Evolutionary conservation across 2,329 filamentous ascomycete species (phyloP), one percentile per base, ranked within the genome.

Genomic region (Talaromyces pinophilus): DNA sequence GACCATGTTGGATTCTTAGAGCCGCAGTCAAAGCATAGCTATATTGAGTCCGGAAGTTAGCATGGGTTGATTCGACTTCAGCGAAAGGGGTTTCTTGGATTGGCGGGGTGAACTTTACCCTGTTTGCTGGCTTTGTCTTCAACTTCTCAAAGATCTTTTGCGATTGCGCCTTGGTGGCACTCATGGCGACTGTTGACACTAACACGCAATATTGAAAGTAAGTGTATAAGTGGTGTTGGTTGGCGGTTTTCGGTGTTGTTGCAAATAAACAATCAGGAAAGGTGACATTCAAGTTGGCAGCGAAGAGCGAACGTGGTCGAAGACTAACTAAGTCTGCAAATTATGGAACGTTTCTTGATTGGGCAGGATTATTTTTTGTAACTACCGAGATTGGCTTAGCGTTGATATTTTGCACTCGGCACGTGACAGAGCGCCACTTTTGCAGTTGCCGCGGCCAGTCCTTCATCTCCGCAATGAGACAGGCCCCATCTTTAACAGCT

Each of bases 1-100:
- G 93, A 96, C 95, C 95, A 99, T 67, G 95, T 98, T 69, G 95
- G 95, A 77, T 97, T 97, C 82, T 98, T 98, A 75, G 93, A 91
- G 78, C 92, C 90, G 81, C 95, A 99, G 83, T 99, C 95, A 82
- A 99, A 99, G 86, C 95, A 99, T 83, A 96, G 88, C 93, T 96
- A 65, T 74, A 62, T 6, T 7, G 0, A 46, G 3, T 33, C 17
- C 5, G 5, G 8, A 4, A 38, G 2, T 57, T 57, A 57, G 54
- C n/a, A 57, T 40, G 54, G 5, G 19, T 38, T 10, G n/a, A 25
- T 7, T 19, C 10, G 33, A 38, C 33, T 22, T 7, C 2, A 38
- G 33, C 28, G 33, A 42, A 59, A 57, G 54, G 55, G 66, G 50
- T 42, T 33, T 48, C 15, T 25, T 25, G 50, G 33, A 13, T 42